Evolutionary conservation across 164 flowering plant species (phyloP), one percentile per base, ranked within the genome.

Genomic region (Aristolochia californica): DNA sequence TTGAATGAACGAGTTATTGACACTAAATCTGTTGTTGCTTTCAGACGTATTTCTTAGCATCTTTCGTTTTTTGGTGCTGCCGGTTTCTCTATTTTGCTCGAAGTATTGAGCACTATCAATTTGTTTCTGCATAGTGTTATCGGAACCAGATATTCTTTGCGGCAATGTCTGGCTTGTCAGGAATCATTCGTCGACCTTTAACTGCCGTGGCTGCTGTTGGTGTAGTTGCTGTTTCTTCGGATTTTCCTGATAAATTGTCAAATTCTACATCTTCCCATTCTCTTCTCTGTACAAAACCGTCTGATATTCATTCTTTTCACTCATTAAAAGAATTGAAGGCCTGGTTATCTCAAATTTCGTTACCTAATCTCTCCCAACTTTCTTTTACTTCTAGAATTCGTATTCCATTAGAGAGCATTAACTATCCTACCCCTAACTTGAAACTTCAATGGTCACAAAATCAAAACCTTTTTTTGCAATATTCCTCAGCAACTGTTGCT

Each of bases 141-240:
- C 25, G 48, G 23, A 20, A 20, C 13, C 45, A 15, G 43, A 50
- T 51, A n/a, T 34, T 48, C 13, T 24, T 48, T 25, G n/a, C 55
- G 17, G 40, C 23, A 20, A 85, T 88, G 95, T 85, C 79, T 77
- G 80, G 89, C 62, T 70, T 79, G 59, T 68, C 87, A 12, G 93
- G 96, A 70, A 59, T 72, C 70, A 58, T 88, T 67, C 84, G 78
- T 60, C 75, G 95, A 20, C 98, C 93, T 53, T 61, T 87, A 25
- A 66, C 75, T 34, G 85, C 86, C 5, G 95, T 78, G 0, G 77
- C 83, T 65, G 95, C 91, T 1, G 80, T 82, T 64, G 82, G 85
- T 13, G 61, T 77, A 14, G 83, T 91, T 57, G 80, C 89, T 18
- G 62, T 77, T 27, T 80, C 90, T 27, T 52, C 80, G 18, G 90